Percentiles rank a stretch among this genome's conserved stretches.
Evolutionary conservation across 2,329 filamentous ascomycete species (phyloP).

Genomic region (Passalora sequoiae): DNA sequence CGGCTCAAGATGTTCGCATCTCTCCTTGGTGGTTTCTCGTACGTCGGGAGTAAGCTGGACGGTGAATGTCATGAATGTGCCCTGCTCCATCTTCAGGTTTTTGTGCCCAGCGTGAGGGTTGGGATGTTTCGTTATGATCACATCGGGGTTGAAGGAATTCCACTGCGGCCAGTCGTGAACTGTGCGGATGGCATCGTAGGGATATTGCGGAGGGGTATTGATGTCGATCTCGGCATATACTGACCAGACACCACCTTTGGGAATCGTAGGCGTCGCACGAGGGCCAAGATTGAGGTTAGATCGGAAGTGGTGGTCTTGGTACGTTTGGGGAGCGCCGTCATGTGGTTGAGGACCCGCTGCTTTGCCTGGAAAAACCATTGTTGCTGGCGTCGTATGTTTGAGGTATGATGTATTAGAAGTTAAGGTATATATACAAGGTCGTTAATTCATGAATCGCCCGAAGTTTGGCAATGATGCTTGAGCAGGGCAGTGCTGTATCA

Average conservation of each 20-base stretch:
- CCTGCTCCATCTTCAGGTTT: constrained; percentile 31
- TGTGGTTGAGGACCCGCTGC: background rate
- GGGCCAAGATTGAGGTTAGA: constrained; percentile 26
- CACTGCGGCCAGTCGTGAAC: constrained; percentile 42
- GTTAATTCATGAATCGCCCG: too few relatives aligned
- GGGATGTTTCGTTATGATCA: constrained; percentile 43
- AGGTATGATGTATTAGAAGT: too few relatives aligned
- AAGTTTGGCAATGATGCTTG: too few relatives aligned
- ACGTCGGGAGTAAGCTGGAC: constrained; percentile 37
- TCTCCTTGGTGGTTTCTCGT: constrained; percentile 27
- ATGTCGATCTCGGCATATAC: constrained; percentile 35
- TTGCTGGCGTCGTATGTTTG: background rate
- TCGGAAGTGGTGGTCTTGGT: constrained; percentile 27
- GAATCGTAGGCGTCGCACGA: constrained; percentile 28
- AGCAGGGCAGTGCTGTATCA: too few relatives aligned
- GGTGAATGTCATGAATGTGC: constrained; percentile 43
- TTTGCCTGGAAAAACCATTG: background rate
- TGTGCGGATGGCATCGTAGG: constrained; percentile 43
- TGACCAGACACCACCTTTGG: constrained; percentile 28
- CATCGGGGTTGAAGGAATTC: constrained; percentile 45
- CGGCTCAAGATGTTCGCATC: constrained; percentile 35
- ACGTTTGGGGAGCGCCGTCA: constrained; percentile 11
- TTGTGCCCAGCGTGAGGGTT: constrained; percentile 13
- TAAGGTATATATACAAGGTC: background rate
- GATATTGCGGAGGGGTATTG: constrained; percentile 38